Percentiles rank a stretch among this genome's conserved stretches.
Conservation (phyloP, 371 early-diverging fungal genomes). For the Rhizomucor pusillus region DNA sequence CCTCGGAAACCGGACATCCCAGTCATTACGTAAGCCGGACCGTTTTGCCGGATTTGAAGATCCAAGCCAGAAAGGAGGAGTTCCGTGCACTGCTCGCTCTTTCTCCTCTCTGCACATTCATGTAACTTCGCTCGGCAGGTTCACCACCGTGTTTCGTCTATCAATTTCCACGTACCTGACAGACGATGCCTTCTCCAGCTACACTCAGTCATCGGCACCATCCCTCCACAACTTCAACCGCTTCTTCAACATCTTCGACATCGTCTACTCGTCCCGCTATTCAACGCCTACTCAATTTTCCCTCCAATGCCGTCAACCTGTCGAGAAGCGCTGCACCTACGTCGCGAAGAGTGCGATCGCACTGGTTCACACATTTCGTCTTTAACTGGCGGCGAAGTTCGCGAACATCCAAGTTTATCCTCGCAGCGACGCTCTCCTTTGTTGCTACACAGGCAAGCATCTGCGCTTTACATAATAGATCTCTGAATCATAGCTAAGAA, state of each 20-base stretch:
- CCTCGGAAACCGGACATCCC: too few relatives aligned
- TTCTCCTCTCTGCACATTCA: too few relatives aligned
- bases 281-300: constrained; percentile 41
- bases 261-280: constrained; percentile 46
- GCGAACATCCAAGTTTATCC: constrained; percentile 34
- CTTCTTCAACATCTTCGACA: constrained; percentile 38
- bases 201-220: constrained; percentile 47
- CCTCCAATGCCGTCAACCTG: constrained; percentile 45
- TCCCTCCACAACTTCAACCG: constrained; percentile 40
- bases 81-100: too few relatives aligned
- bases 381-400: constrained; percentile 47
- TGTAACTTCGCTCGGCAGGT: too few relatives aligned
- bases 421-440: constrained; percentile 36
- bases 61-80: too few relatives aligned
- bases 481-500: neutral
- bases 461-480: neutral
- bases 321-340: constrained; percentile 43
- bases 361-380: constrained; percentile 50
- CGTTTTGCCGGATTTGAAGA: too few relatives aligned
- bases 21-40: too few relatives aligned
- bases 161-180: too few relatives aligned
- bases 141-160: too few relatives aligned
- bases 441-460: constrained; percentile 28
- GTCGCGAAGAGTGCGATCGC: constrained; percentile 44
- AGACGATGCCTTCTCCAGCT: constrained; percentile 16